Evolutionary conservation across 1,284 basidiomycete species (phyloP), one percentile per base, ranked within the genome.

Genomic region (Ceratobasidium sp.): DNA sequence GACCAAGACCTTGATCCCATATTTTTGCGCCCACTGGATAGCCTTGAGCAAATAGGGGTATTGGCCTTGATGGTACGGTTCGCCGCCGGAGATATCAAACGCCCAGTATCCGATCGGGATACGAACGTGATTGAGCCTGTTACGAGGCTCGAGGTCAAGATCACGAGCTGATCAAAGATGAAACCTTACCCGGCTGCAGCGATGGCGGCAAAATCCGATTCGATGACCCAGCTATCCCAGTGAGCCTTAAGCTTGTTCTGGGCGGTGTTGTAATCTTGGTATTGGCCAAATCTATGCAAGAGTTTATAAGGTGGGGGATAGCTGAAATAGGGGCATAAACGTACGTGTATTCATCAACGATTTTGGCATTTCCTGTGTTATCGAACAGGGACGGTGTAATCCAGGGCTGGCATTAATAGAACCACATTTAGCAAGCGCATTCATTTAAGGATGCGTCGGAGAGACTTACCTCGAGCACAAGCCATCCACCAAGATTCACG

Each of bases 51-150:
- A 85, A 83, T 88, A 86, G 49, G 82, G 82, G 90, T 89, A 79
- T 87, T 83, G 94, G 23, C 95, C 94, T 86, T 92, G 91, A 80
- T 96, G 90, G 86, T 91, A 98, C 0, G 95, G 96, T 83, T 97
- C 95, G 10, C 93, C 95, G 3, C 86, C 86, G 20, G 89, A 89
- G 28, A 94, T 91, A 73, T 97, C 94, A 81, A 95, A 96, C 0
- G 96, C 96, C 97, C 97, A 98, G 84, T 93, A 96, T 28, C 95
- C 95, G 80, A 98, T 94, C 2, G 96, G 96, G 55, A 98, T 86
- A 53, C 78, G 70, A 44, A 79, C 78, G 64, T 79, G 76, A 55
- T 80, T 81, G 39, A 81, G 58, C 7, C 51, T 79, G 33, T 33
- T 33, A 33, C 33, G 33, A 33, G 33, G 33, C 33, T 33, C 33